Evolutionary conservation across 208 protist species (phyloP).

Genomic region (Trypanosoma congolense): DNA sequence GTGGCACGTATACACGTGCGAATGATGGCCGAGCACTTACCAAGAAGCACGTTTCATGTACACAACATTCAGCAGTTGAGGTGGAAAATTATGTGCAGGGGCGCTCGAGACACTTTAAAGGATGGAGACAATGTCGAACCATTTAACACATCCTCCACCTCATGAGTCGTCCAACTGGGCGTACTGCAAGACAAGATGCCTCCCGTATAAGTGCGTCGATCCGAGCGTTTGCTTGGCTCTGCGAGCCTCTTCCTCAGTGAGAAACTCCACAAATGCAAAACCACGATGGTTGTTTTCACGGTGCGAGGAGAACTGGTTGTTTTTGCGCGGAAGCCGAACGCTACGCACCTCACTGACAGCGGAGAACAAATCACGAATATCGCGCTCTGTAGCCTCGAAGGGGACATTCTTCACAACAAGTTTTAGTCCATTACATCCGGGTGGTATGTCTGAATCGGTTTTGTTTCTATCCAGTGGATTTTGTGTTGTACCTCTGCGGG

Average conservation of each 20-base stretch:
- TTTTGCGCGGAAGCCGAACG: conserved; percentile 95
- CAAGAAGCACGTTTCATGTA: too few relatives aligned
- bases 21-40: too few relatives aligned
- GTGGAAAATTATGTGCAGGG: too few relatives aligned
- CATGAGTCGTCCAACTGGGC: conserved; percentile 83
- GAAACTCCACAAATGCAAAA: conserved; percentile 98
- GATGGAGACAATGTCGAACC: background rate
- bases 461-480: background rate
- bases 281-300: conserved; percentile 92
- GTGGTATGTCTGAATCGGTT: conserved; percentile 30
- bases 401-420: conserved; percentile 97
- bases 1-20: too few relatives aligned
- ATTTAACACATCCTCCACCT: background rate
- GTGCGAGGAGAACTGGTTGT: conserved; percentile 67
- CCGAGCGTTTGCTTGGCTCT: conserved; percentile 90
- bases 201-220: conserved; percentile 96
- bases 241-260: conserved; percentile 93
- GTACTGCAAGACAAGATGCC: conserved; percentile 96
- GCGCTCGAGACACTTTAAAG: background rate
- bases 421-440: conserved; percentile 87
- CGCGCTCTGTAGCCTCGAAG: conserved; percentile 96
- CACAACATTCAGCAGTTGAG: too few relatives aligned
- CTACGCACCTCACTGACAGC: conserved; percentile 94
- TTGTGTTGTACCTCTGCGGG: conserved; percentile 4
- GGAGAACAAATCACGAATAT: conserved; percentile 96